Evolutionary conservation across 108 stramenopile genomes (phyloP), one percentile per base, ranked within the genome.

Genomic region (Fragilaria crotonensis): DNA sequence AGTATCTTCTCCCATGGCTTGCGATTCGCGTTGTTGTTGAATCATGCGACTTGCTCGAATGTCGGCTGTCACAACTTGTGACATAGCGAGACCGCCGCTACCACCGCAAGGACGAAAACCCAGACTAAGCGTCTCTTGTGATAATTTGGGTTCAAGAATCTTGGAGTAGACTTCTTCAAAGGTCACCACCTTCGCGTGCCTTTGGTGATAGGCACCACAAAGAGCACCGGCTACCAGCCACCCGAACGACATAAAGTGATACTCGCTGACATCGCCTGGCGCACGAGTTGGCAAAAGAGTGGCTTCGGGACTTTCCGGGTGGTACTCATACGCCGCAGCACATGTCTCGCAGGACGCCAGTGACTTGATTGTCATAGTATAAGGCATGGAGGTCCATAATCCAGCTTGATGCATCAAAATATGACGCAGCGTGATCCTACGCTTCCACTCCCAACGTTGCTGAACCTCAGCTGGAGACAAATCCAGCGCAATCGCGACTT

Each of bases 311-410:
- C 7, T 5, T 18, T 60, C 41, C 3, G 59, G 58, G 41, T 67
- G 52, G 59, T 52, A 67, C 49, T 60, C 67, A 48, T 55, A 68
- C 1, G 47, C 44, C 4, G 53, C 17, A 18, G 32, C 41, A 28
- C 60, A 61, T 31, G 44, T 20, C 48, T 68, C 67, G 29, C 60
- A 68, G 2, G 60, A 68, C 27, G 52, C 67, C 49, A 72, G 50
- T 20, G 53, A 27, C 25, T 54, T 54, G 21, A 54, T 28, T 5
- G 25, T 54, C 25, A 54, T 7, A 30, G 18, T 7, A 23, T 25
- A 25, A 7, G 53, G 53, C 26, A 54, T 7, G 4, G 53, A 25
- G 25, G 7, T 29, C 53, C 53, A 54, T 5, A 54, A 18, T 28
- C 53, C 53, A 17, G 53, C n/a, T 7, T 25, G 5, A 25, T 54